These are phyloP conservation scores for Exophiala viscosa DNA, from an alignment of 2,329 filamentous ascomycete genomes.

Conservation along the genomic window DNA sequence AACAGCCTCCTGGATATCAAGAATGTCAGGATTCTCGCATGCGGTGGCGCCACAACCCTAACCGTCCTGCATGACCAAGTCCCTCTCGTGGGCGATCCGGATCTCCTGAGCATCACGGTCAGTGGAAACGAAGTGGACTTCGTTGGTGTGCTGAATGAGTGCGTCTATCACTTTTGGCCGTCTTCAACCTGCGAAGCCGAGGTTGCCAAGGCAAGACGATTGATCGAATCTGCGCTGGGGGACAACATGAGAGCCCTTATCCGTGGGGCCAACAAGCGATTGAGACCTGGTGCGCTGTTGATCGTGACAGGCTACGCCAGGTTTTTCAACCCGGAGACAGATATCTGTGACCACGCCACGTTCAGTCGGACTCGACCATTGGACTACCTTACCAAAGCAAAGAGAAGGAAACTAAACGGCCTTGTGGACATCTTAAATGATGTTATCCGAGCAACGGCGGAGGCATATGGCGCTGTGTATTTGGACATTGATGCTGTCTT, in stretches of 20 bases:
- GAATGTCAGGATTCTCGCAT: conserved; percentile 29
- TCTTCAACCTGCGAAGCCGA: conserved; percentile 20
- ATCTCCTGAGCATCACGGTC: conserved; percentile 29
- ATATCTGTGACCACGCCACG: conserved; percentile 24
- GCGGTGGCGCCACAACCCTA: conserved; percentile 25
- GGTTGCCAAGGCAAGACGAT: conserved; percentile 17
- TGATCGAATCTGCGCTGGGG: conserved; percentile 26
- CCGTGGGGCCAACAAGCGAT: conserved; percentile 2
- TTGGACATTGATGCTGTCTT: conserved; percentile 30
- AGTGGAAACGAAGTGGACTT: conserved; percentile 32
- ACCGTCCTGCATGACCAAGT: conserved; percentile 26
- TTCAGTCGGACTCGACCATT: conserved; percentile 28
- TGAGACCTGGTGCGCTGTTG: conserved; percentile 18
- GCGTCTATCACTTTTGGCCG: conserved; percentile 29
- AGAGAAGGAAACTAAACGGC: conserved; percentile 28
- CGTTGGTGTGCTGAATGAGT: conserved; percentile 31
- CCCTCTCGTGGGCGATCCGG: conserved; percentile 17
- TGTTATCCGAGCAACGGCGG: conserved; percentile 27
- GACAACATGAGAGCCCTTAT: conserved; percentile 24
- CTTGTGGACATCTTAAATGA: conserved; percentile 28
- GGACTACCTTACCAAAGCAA: conserved; percentile 24
- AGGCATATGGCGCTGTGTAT: conserved; percentile 26
- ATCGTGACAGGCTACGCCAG: conserved; percentile 28
- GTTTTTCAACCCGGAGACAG: conserved; percentile 29
- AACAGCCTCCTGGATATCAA: conserved; percentile 14